A percentile compares a stretch with the other conserved stretches of the same genome.
phyloP scores from a whole-genome alignment of 306 rosid species.

The Senna tora region DNA sequence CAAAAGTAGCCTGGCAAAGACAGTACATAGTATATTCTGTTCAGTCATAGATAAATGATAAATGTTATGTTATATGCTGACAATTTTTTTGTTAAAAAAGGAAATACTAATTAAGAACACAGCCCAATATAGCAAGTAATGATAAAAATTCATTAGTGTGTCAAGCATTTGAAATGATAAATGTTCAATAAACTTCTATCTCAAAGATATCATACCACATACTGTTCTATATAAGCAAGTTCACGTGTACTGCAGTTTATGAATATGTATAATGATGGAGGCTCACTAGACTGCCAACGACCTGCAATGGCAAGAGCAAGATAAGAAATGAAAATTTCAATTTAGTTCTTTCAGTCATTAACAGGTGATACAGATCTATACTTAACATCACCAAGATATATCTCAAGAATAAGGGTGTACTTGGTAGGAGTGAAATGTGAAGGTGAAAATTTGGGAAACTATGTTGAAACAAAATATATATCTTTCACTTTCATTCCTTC shows the following conservation, averaged over 20 bases:
- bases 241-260: constrained; percentile 91
- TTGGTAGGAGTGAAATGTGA: not conserved
- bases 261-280: constrained; percentile 85
- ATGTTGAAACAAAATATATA: not conserved
- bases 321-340: constrained; percentile 34
- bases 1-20: constrained; percentile 25
- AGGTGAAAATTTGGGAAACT: not conserved
- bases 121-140: constrained; percentile 13
- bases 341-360: constrained; percentile 11
- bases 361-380: constrained; percentile 17
- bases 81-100: not conserved
- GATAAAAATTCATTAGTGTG: constrained; percentile 23
- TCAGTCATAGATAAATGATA: constrained; percentile 17
- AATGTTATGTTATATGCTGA: constrained; percentile 28
- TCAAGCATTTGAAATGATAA: constrained; percentile 26
- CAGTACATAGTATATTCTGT: constrained; percentile 9
- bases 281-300: constrained; percentile 84
- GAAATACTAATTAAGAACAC: constrained; percentile 27
- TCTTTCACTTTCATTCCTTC: not conserved
- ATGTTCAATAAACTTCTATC: constrained; percentile 38
- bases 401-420: constrained; percentile 28
- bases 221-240: constrained; percentile 88
- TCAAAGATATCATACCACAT: constrained; percentile 77
- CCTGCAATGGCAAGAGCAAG: constrained; percentile 51
- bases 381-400: constrained; percentile 25